Evolutionary conservation across 2,329 filamentous ascomycete species (phyloP).

Genomic region (Talaromyces sp.): DNA sequence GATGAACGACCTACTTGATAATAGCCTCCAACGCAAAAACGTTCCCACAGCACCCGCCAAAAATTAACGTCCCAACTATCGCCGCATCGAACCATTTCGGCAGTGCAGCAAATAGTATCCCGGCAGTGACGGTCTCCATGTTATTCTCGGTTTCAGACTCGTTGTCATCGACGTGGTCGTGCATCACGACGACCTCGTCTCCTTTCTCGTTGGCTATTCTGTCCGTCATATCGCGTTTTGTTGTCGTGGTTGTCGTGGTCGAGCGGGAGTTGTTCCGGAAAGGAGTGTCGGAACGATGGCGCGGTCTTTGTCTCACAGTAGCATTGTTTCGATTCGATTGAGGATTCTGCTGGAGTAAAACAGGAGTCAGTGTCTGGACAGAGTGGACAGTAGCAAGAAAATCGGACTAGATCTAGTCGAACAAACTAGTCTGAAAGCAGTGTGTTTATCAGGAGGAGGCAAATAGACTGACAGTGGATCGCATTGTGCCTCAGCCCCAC

Average conservation of each 20-base stretch:
- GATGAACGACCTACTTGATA: constrained; percentile 65
- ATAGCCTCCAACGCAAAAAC: constrained; percentile 97
- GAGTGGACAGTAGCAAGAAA: not conserved
- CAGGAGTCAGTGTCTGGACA: not conserved
- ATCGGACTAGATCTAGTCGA: constrained; percentile 1
- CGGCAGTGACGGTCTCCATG: constrained; percentile 24
- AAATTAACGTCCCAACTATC: constrained; percentile 78
- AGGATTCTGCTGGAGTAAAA: not conserved
- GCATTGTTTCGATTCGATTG: not conserved
- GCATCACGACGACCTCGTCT: not conserved
- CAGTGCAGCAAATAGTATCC: constrained; percentile 33
- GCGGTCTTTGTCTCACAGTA: not conserved
- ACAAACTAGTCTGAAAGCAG: not conserved
- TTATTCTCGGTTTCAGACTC: not conserved
- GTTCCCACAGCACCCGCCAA: constrained; percentile 93
- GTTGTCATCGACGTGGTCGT: not conserved
- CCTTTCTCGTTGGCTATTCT: constrained; percentile 11
- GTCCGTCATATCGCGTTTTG: constrained; percentile 3
- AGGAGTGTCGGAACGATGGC: not conserved
- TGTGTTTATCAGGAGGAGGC: not conserved
- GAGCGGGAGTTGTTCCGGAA: not conserved
- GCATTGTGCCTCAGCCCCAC: not conserved
- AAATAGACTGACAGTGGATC: not conserved
- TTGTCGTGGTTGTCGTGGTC: not conserved
- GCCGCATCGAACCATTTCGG: constrained; percentile 62